Evolutionary conservation across 106 monocot genomes (phyloP).

Genomic region (Allium sativum): DNA sequence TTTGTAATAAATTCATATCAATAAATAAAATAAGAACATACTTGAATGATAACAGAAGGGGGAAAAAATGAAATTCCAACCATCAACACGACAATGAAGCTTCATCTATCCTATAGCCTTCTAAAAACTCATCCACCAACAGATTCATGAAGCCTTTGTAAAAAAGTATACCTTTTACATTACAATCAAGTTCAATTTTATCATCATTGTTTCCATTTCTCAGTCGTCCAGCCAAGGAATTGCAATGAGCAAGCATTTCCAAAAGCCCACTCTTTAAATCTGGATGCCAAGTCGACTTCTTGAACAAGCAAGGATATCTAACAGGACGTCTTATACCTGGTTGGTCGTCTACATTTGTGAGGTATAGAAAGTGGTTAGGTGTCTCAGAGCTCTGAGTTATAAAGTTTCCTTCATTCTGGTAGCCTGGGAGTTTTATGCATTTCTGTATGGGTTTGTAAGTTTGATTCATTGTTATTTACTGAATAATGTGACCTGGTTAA

Average conservation of each 20-base stretch:
- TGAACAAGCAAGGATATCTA: conserved; percentile 65
- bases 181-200: conserved; percentile 79
- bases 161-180: conserved; percentile 61
- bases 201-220: conserved; percentile 19
- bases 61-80: conserved; percentile 26
- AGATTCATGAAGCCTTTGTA: conserved; percentile 36
- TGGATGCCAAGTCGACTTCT: conserved; percentile 14
- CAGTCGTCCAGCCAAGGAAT: conserved; percentile 76
- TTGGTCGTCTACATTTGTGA: conserved; percentile 90
- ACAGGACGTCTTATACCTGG: conserved; percentile 73
- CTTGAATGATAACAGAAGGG: conserved; percentile 76
- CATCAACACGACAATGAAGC: conserved; percentile 45
- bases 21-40: background rate
- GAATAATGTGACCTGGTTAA: too few species aligned
- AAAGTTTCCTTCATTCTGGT: conserved; percentile 21
- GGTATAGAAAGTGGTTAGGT: conserved; percentile 45
- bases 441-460: conserved; percentile 18
- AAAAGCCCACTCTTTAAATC: conserved; percentile 40
- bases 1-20: background rate
- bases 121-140: conserved; percentile 41
- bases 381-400: conserved; percentile 35
- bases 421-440: conserved; percentile 50
- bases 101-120: conserved; percentile 56
- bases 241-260: conserved; percentile 32
- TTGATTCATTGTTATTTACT: too few species aligned